phyloP scores from a whole-genome alignment of 306 rosid genomes.

The Cucumis cinereus region DNA sequence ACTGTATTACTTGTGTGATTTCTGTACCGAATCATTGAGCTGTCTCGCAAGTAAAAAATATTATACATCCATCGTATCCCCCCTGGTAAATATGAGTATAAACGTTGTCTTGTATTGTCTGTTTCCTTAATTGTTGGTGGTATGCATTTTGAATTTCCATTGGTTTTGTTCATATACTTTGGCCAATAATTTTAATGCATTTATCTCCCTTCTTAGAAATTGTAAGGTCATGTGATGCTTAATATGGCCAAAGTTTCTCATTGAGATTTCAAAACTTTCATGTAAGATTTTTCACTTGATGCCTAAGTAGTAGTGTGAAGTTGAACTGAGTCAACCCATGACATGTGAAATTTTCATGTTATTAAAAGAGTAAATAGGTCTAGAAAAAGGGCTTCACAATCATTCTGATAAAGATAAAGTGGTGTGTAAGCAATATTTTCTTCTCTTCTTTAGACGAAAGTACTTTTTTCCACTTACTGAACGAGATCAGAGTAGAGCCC shows the following conservation, averaged over 20 bases:
- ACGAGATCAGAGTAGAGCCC: neutral
- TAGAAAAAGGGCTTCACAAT: too few relatives aligned
- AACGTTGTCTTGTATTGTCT: neutral
- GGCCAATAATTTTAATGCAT: neutral
- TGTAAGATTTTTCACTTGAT: too few relatives aligned
- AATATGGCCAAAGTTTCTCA: neutral
- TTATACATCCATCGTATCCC: neutral
- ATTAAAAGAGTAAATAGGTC: too few relatives aligned
- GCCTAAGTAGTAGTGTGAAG: too few relatives aligned
- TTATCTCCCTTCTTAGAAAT: neutral
- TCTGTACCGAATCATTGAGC: slow-evolving; percentile 4
- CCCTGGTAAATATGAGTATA: neutral
- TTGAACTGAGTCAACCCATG: too few relatives aligned
- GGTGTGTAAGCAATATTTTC: neutral
- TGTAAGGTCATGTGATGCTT: too few relatives aligned
- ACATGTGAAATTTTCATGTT: too few relatives aligned
- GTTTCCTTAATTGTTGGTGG: neutral
- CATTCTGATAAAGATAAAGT: neutral
- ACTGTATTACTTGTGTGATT: neutral
- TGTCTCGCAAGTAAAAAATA: slow-evolving; percentile 7
- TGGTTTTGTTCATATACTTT: neutral
- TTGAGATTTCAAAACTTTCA: too few relatives aligned
- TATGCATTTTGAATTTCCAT: neutral
- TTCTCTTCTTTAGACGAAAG: neutral
- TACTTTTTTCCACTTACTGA: neutral